phyloP scores from a whole-genome alignment of 2,329 filamentous ascomycete species.

The Neofusicoccum parvum region DNA sequence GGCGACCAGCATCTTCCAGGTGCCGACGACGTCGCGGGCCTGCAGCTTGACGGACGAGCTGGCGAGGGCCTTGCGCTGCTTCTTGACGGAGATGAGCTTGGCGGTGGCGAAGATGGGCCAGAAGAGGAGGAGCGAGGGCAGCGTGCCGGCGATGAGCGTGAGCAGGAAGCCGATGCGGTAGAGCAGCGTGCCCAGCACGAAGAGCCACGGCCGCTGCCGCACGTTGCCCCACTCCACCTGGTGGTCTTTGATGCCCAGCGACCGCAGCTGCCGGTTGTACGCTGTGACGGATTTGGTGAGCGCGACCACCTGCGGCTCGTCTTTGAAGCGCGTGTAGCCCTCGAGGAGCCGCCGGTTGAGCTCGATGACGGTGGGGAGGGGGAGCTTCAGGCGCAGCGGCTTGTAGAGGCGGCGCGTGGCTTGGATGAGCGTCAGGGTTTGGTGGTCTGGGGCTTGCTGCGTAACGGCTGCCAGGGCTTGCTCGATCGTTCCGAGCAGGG shows the following conservation, averaged over 20 bases:
- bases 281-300: constrained; percentile 14
- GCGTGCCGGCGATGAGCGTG: constrained; percentile 6
- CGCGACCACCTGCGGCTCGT: constrained; percentile 19
- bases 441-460: constrained; percentile 14
- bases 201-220: background rate
- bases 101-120: constrained; percentile 11
- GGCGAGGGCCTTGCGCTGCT: constrained; percentile 22
- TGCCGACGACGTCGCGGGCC: constrained; percentile 23
- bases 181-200: constrained; percentile 21
- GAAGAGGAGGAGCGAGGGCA: constrained; percentile 13
- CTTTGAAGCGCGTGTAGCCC: constrained; percentile 21
- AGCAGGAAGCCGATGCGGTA: constrained; percentile 13
- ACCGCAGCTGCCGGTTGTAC: constrained; percentile 22
- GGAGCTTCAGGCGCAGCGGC: constrained; percentile 15
- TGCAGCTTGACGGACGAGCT: constrained; percentile 23
- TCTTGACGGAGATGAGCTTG: constrained; percentile 25
- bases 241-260: constrained; percentile 22
- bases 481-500: constrained; percentile 17
- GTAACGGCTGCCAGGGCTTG: constrained; percentile 15
- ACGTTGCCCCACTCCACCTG: constrained; percentile 21
- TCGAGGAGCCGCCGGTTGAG: constrained; percentile 22
- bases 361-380: constrained; percentile 20
- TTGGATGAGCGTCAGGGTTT: constrained; percentile 23
- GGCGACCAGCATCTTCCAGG: constrained; percentile 25
- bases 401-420: constrained; percentile 22